These are phyloP conservation scores for Knoxia roxburghii DNA, from an alignment of 257 asterid species.

Conservation along the genomic window DNA sequence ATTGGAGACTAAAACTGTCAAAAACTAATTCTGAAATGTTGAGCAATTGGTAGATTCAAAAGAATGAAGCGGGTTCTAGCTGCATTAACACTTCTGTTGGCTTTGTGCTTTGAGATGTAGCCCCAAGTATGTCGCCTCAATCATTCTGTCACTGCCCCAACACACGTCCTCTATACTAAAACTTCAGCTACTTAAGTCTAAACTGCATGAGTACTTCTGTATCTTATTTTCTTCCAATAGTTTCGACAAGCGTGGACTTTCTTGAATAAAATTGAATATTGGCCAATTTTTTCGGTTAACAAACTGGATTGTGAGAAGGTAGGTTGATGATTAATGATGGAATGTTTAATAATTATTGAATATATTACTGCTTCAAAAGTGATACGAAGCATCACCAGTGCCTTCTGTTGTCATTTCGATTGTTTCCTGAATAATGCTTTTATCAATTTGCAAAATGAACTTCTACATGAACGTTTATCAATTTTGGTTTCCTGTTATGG, in stretches of 20 bases:
- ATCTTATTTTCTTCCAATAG: neutral
- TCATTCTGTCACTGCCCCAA: neutral
- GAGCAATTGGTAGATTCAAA: neutral
- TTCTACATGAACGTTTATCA: neutral
- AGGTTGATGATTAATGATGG: neutral
- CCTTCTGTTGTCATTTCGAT: neutral
- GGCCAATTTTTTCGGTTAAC: neutral
- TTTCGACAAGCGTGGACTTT: neutral
- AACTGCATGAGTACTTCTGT: neutral
- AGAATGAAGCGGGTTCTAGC: no score
- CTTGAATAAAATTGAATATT: neutral
- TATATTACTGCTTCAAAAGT: neutral
- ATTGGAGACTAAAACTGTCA: no score
- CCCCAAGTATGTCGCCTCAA: neutral
- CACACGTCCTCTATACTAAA: neutral
- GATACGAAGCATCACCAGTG: neutral
- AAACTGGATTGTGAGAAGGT: neutral
- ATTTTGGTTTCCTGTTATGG: neutral
- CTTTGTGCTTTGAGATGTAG: neutral
- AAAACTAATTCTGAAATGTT: neutral
- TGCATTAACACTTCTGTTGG: neutral
- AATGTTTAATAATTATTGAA: neutral
- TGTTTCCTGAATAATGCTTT: neutral
- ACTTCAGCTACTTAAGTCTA: neutral
- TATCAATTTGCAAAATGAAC: neutral